A percentile compares a stretch with the other conserved stretches of the same genome.
These are phyloP conservation scores for Didymella pinodella DNA, from an alignment of 2,329 filamentous ascomycete species.

Conservation along the genomic window DNA sequence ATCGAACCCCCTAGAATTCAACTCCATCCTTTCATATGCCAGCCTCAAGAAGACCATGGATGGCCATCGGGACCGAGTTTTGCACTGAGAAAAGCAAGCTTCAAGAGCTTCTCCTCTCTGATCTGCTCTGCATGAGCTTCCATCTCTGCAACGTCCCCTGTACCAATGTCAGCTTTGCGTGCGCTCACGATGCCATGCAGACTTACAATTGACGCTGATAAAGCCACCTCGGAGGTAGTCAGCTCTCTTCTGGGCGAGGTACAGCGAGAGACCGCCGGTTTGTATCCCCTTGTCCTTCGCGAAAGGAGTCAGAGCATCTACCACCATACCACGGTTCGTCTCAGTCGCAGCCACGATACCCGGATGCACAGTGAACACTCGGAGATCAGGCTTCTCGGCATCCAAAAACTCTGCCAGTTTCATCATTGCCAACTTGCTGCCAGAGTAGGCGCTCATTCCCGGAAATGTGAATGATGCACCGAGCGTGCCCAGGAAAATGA, in stretches of 20 bases:
- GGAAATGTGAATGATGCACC: conserved; percentile 25
- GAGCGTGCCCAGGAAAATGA: conserved; percentile 30
- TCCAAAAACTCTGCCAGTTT: conserved; percentile 34
- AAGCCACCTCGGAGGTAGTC: conserved; percentile 32
- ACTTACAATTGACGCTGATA: conserved; percentile 38
- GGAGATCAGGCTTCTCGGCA: conserved; percentile 30
- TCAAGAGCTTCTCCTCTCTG: conserved; percentile 38
- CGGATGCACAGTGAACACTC: conserved; percentile 34
- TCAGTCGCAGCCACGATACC: conserved; percentile 31
- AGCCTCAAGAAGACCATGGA: conserved; percentile 21
- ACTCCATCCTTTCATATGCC: neutral
- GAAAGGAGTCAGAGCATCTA: conserved; percentile 25
- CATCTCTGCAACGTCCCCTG: conserved; percentile 42
- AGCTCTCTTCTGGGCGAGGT: conserved; percentile 25
- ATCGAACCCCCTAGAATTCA: neutral
- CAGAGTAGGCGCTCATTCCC: conserved; percentile 32
- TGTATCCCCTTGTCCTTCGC: conserved; percentile 33
- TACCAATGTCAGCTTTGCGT: conserved; percentile 8
- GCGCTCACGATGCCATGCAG: neutral
- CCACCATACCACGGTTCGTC: conserved; percentile 10
- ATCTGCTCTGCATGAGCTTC: conserved; percentile 41
- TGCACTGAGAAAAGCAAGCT: conserved; percentile 30
- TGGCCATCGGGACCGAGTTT: conserved; percentile 31
- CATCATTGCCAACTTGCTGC: conserved; percentile 33
- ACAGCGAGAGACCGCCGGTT: conserved; percentile 28